Conservation (phyloP, 768 basidiomycete genomes). For the Russula lepida region DNA sequence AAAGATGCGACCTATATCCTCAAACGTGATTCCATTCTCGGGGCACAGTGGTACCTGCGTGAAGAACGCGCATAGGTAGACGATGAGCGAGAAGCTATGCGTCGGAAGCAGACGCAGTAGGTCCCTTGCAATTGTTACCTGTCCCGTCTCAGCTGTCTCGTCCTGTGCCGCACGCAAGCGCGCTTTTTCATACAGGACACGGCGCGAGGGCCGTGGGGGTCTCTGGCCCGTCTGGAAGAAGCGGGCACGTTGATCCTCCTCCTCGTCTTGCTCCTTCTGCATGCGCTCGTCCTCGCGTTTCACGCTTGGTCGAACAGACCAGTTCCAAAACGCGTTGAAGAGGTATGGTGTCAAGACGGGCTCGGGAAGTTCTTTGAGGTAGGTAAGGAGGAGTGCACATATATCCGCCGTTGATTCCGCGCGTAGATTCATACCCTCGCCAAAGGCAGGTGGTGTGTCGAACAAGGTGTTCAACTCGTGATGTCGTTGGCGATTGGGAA, state of each 20-base stretch:
- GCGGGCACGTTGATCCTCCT: constrained; percentile 27
- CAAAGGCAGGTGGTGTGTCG: constrained; percentile 27
- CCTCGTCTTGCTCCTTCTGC: constrained; percentile 27
- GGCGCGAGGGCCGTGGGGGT: constrained; percentile 12
- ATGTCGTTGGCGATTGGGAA: constrained; percentile 35
- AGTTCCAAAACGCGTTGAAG: constrained; percentile 36
- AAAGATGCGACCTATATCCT: constrained; percentile 41
- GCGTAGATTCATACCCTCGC: constrained; percentile 22
- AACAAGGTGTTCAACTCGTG: constrained; percentile 33
- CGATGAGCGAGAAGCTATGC: constrained; percentile 33
- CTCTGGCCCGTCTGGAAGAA: constrained; percentile 25
- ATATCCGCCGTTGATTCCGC: constrained; percentile 33
- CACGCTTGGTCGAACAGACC: constrained; percentile 38
- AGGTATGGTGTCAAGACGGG: constrained; percentile 38
- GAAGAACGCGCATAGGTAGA: constrained; percentile 42
- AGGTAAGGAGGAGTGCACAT: constrained; percentile 40
- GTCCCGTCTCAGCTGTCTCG: constrained; percentile 25
- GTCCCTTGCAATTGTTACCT: constrained; percentile 35
- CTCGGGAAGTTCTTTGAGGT: constrained; percentile 39
- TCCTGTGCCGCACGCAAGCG: background rate
- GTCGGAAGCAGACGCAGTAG: constrained; percentile 44
- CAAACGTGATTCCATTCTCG: constrained; percentile 40
- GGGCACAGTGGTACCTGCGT: constrained; percentile 44
- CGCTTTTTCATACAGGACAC: constrained; percentile 8
- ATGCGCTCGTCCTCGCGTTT: constrained; percentile 28